Evolutionary conservation across 441 rosid genomes (phyloP).

Genomic region (Eutrema salsugineum): DNA sequence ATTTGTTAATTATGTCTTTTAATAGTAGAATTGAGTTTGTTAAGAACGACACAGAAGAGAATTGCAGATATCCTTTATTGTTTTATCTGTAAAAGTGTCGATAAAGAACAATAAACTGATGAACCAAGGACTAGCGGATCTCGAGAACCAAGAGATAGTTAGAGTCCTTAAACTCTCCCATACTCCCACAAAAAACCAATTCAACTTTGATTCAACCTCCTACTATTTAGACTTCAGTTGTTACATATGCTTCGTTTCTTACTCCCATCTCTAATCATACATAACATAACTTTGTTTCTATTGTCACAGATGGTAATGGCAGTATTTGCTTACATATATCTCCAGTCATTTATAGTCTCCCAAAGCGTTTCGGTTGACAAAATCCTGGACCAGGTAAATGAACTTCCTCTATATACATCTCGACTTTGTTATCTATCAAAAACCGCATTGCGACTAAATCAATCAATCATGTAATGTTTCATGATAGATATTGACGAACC

Average conservation of each 20-base stretch:
- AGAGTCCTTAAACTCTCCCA: background rate
- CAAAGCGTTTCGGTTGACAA: slow-evolving; percentile 58
- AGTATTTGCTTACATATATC: slow-evolving; percentile 89
- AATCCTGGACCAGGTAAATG: slow-evolving; percentile 75
- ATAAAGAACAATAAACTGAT: background rate
- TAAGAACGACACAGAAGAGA: background rate
- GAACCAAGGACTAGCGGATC: background rate
- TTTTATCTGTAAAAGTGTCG: background rate
- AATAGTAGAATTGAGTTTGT: background rate
- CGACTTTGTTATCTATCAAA: background rate
- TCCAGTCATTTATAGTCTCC: slow-evolving; percentile 74
- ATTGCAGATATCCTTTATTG: background rate
- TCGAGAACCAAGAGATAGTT: background rate
- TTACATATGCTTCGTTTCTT: background rate
- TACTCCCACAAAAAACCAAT: no score
- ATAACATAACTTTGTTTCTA: background rate
- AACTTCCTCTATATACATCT: background rate
- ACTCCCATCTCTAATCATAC: background rate
- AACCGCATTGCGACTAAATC: background rate
- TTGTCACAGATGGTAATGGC: slow-evolving; percentile 93
- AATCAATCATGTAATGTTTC: background rate
- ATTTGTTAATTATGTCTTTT: background rate
- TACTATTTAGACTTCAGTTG: no score
- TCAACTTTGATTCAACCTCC: no score
- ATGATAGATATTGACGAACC: slow-evolving; percentile 56